Percentiles rank a stretch among this genome's conserved stretches.
phyloP scores from a whole-genome alignment of 768 basidiomycete genomes.

The Lyophyllum semitale region DNA sequence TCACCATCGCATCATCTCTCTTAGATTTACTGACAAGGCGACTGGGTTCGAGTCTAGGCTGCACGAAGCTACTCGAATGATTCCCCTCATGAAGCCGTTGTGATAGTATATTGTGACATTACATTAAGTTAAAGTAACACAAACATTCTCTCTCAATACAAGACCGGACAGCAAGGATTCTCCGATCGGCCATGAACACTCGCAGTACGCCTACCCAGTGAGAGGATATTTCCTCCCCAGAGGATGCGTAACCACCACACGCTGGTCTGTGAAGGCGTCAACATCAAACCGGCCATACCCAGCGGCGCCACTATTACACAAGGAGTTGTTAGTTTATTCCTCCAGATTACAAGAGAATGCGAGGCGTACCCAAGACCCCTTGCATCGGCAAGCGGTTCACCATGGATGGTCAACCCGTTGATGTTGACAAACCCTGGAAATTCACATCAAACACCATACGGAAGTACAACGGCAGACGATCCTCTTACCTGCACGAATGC shows the following conservation, averaged over 20 bases:
- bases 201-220: neutral
- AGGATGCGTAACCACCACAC: conserved; percentile 45
- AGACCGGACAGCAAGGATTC: too few relatives aligned
- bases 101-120: too few relatives aligned
- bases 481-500: conserved; percentile 48
- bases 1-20: too few relatives aligned
- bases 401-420: conserved; percentile 55
- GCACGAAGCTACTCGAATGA: too few relatives aligned
- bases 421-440: conserved; percentile 50
- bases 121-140: too few relatives aligned
- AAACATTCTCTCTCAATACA: too few relatives aligned
- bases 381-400: conserved; percentile 37
- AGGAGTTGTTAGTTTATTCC: neutral
- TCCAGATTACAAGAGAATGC: too few relatives aligned
- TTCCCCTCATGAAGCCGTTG: too few relatives aligned
- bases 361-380: conserved; percentile 49
- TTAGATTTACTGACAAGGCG: too few relatives aligned
- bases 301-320: conserved; percentile 35
- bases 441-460: neutral
- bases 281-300: conserved; percentile 57
- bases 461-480: neutral
- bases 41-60: too few relatives aligned
- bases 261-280: conserved; percentile 49
- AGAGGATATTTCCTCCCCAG: conserved; percentile 25
- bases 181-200: too few relatives aligned